Evolutionary conservation across 192 early-diverging fungal species (phyloP).

Genomic region (Coemansia sp.): DNA sequence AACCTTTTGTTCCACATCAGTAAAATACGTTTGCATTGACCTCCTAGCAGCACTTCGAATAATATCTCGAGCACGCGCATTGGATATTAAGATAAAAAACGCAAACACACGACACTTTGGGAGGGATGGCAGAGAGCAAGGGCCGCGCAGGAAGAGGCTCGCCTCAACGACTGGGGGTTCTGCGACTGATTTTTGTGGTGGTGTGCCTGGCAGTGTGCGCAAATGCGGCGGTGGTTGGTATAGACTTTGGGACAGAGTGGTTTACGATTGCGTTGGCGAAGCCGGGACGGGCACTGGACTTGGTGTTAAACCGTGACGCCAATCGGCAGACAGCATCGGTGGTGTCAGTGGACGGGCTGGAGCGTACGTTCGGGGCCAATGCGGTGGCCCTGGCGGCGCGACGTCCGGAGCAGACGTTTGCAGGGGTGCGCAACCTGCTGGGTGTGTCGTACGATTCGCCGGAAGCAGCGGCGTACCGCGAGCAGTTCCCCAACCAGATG

Average conservation of each 20-base stretch:
- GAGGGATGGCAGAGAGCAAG: background rate
- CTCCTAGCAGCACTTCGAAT: background rate
- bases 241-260: constrained; percentile 98
- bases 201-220: constrained; percentile 12
- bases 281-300: constrained; percentile 84
- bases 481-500: constrained; percentile 79
- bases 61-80: background rate
- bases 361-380: constrained; percentile 87
- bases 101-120: background rate
- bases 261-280: constrained; percentile 94
- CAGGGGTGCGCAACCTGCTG: constrained; percentile 79
- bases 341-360: constrained; percentile 74
- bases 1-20: background rate
- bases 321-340: constrained; percentile 91
- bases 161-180: background rate
- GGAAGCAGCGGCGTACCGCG: constrained; percentile 66
- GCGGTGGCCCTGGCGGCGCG: constrained; percentile 58
- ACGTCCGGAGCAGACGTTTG: constrained; percentile 74
- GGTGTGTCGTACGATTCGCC: constrained; percentile 76
- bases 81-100: background rate
- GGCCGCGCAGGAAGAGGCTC: background rate
- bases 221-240: constrained; percentile 80
- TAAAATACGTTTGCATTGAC: background rate
- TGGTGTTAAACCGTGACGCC: constrained; percentile 94
- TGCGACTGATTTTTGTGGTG: background rate